phyloP scores from a whole-genome alignment of 202 grass and related monocot genomes.

The Thinopyrum obtusiflorum region DNA sequence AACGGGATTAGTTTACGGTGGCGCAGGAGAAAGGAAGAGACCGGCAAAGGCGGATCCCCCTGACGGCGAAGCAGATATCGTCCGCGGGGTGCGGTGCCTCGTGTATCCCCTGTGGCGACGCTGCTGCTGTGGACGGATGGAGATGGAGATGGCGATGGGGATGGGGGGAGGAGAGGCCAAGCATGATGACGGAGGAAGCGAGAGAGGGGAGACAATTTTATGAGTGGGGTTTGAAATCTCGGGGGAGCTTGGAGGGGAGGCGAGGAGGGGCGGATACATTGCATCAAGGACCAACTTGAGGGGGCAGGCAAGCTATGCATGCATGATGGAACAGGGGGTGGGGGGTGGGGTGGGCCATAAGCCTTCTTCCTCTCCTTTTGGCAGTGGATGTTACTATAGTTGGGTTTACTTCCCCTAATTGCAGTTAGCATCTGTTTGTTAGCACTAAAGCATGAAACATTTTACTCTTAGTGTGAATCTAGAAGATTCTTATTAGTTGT shows the following conservation, averaged over 20 bases:
- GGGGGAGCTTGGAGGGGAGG: not conserved
- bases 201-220: slow-evolving; percentile 38
- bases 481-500: not conserved
- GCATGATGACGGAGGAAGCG: slow-evolving; percentile 39
- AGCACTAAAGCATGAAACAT: not conserved
- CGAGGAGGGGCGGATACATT: slow-evolving; percentile 20
- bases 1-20: not conserved
- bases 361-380: not conserved
- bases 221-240: slow-evolving; percentile 39
- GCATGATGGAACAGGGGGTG: slow-evolving; percentile 18
- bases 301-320: not conserved
- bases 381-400: not conserved
- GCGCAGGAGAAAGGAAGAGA: not conserved
- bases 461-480: not conserved
- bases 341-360: slow-evolving; percentile 28
- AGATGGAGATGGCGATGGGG: not conserved
- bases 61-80: slow-evolving; percentile 21
- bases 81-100: not conserved
- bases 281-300: slow-evolving; percentile 54
- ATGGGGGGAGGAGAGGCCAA: not conserved
- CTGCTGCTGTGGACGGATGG: not conserved
- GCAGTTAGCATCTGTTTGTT: not conserved
- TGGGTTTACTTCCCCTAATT: not conserved
- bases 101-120: slow-evolving; percentile 16
- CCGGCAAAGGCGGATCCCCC: slow-evolving; percentile 3